These are phyloP conservation scores for Smallanthus sonchifolius DNA, from an alignment of 129 eudicot genomes.

Conservation along the genomic window DNA sequence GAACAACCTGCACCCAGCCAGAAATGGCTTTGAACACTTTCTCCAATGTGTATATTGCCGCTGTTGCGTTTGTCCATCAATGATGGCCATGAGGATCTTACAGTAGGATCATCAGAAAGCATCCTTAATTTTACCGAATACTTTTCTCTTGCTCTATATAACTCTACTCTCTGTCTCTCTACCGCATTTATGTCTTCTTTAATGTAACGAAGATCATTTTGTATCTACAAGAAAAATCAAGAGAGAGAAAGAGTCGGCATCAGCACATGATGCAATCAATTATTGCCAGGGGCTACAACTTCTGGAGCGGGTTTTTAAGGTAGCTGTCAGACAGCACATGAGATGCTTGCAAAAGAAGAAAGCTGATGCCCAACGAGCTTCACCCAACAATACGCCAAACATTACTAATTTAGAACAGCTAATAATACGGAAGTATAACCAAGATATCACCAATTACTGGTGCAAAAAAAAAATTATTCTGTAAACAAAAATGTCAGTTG, in stretches of 20 bases:
- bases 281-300: neutral
- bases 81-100: slow-evolving; percentile 27
- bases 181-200: slow-evolving; percentile 80
- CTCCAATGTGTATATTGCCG: neutral
- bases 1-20: slow-evolving; percentile 13
- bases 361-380: no score
- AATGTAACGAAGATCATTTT: slow-evolving; percentile 71
- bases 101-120: slow-evolving; percentile 41
- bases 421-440: neutral
- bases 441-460: neutral
- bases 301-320: neutral
- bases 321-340: neutral
- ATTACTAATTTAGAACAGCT: neutral
- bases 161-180: slow-evolving; percentile 60
- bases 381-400: neutral
- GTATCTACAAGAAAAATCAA: slow-evolving; percentile 42
- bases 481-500: neutral
- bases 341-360: neutral
- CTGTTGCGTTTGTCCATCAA: slow-evolving; percentile 45
- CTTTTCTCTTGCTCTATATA: slow-evolving; percentile 57
- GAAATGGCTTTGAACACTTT: slow-evolving; percentile 3
- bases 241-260: no score
- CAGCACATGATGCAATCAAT: neutral
- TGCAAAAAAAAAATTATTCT: neutral
- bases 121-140: slow-evolving; percentile 48